Conservation (phyloP, 805 yeast species). For the Limtongia smithiae region DNA sequence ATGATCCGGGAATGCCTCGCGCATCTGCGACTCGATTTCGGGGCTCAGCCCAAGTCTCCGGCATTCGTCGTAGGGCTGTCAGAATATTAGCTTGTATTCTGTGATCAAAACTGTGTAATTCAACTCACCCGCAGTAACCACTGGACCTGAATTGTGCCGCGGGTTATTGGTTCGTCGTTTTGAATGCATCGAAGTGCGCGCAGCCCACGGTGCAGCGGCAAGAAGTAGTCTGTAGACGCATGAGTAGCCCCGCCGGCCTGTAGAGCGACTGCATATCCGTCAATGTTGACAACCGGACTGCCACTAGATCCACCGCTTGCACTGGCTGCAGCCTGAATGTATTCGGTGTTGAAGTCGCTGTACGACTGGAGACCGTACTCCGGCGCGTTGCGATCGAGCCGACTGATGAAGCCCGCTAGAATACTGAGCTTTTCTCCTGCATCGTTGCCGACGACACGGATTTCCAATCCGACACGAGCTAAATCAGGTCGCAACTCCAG, state of each 20-base stretch:
- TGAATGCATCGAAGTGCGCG: slow-evolving; percentile 80
- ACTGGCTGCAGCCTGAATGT: slow-evolving; percentile 60
- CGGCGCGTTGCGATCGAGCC: slow-evolving; percentile 91
- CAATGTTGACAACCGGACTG: slow-evolving; percentile 88
- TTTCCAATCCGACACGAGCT: slow-evolving; percentile 74
- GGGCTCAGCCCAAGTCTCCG: slow-evolving; percentile 75
- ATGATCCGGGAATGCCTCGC: slow-evolving; percentile 64
- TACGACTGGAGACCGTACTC: slow-evolving; percentile 85
- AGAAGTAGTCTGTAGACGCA: slow-evolving; percentile 88
- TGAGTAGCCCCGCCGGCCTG: slow-evolving; percentile 86
- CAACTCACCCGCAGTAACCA: slow-evolving; percentile 55
- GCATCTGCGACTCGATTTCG: slow-evolving; percentile 67
- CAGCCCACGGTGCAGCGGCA: slow-evolving; percentile 78
- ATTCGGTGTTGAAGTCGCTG: slow-evolving; percentile 46
- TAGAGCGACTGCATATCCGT: slow-evolving; percentile 82
- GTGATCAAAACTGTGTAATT: neutral
- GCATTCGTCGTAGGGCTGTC: slow-evolving; percentile 84
- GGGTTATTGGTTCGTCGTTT: slow-evolving; percentile 53
- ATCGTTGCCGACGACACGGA: slow-evolving; percentile 93
- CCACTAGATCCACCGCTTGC: slow-evolving; percentile 97
- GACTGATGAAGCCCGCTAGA: slow-evolving; percentile 74
- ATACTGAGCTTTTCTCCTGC: slow-evolving; percentile 92
- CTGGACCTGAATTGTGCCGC: slow-evolving; percentile 91
- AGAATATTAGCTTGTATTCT: neutral
- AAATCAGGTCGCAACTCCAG: slow-evolving; percentile 71